Evolutionary conservation across 768 basidiomycete genomes (phyloP).

Genomic region (Serendipita indica): DNA sequence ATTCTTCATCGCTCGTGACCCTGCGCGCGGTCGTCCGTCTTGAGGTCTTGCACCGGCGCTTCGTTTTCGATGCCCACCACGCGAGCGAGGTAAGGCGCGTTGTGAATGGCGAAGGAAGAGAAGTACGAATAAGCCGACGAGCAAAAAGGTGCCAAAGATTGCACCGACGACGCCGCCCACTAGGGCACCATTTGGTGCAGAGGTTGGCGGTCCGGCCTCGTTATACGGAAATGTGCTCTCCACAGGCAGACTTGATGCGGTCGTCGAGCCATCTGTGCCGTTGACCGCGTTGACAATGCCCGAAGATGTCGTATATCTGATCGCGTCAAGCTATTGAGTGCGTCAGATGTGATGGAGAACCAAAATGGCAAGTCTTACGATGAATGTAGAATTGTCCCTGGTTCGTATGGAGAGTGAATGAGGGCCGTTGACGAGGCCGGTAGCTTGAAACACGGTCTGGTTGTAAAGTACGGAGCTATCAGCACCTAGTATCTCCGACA

Average conservation of each 20-base stretch:
- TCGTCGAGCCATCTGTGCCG: neutral
- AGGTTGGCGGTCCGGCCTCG: neutral
- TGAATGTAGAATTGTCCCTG: neutral
- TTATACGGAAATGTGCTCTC: neutral
- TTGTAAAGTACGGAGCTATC: neutral
- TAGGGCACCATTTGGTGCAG: neutral
- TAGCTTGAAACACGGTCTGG: neutral
- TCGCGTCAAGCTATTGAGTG: neutral
- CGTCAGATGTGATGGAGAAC: neutral
- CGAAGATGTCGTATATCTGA: neutral
- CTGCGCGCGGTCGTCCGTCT: neutral
- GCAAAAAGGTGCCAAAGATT: conserved; percentile 5
- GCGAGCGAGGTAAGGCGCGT: no score
- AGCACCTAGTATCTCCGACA: neutral
- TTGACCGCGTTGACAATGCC: neutral
- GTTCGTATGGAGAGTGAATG: neutral
- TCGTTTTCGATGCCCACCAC: no score
- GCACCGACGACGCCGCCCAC: conserved; percentile 1
- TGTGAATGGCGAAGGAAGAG: neutral
- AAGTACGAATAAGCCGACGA: neutral
- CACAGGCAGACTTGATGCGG: neutral
- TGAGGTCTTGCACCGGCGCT: no score
- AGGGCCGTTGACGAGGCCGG: neutral
- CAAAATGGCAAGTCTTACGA: neutral
- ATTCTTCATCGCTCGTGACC: no score